These are phyloP conservation scores for Licmophora abbreviata DNA, from an alignment of 108 stramenopile genomes.

Conservation along the genomic window DNA sequence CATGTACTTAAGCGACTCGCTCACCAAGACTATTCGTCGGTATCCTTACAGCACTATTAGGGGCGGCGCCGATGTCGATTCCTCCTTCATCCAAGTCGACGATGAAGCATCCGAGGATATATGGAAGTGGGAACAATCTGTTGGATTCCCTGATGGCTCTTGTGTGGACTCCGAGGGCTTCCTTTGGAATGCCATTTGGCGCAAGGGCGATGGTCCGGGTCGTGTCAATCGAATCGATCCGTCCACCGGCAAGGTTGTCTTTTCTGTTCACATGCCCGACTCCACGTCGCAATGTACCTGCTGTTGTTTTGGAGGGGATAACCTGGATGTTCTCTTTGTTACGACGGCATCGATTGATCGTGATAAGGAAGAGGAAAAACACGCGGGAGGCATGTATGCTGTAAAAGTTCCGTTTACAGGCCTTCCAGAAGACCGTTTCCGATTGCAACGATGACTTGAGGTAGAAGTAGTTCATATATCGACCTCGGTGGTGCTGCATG, in stretches of 20 bases:
- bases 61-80: too few relatives aligned
- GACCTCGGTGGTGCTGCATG: too few relatives aligned
- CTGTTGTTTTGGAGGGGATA: slow-evolving; percentile 38
- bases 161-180: slow-evolving; percentile 33
- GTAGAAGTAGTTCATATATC: too few relatives aligned
- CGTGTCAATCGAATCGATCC: slow-evolving; percentile 33
- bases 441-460: not conserved
- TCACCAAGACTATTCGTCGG: slow-evolving; percentile 11
- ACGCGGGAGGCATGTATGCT: slow-evolving; percentile 37
- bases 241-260: slow-evolving; percentile 27
- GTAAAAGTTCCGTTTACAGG: slow-evolving; percentile 10
- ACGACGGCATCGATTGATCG: slow-evolving; percentile 26
- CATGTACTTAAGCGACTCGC: slow-evolving; percentile 41
- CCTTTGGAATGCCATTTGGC: slow-evolving; percentile 45
- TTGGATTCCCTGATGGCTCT: slow-evolving; percentile 31
- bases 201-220: slow-evolving; percentile 15
- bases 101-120: slow-evolving; percentile 6
- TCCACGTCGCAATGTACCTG: slow-evolving; percentile 31
- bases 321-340: slow-evolving; percentile 38
- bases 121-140: slow-evolving; percentile 5
- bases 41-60: slow-evolving; percentile 29
- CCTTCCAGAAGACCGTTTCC: not conserved
- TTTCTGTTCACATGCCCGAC: slow-evolving; percentile 30
- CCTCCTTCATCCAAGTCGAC: too few relatives aligned
- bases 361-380: slow-evolving; percentile 17